Evolutionary conservation across 2,329 filamentous ascomycete species (phyloP).

Genomic region (Colletotrichum sp.): DNA sequence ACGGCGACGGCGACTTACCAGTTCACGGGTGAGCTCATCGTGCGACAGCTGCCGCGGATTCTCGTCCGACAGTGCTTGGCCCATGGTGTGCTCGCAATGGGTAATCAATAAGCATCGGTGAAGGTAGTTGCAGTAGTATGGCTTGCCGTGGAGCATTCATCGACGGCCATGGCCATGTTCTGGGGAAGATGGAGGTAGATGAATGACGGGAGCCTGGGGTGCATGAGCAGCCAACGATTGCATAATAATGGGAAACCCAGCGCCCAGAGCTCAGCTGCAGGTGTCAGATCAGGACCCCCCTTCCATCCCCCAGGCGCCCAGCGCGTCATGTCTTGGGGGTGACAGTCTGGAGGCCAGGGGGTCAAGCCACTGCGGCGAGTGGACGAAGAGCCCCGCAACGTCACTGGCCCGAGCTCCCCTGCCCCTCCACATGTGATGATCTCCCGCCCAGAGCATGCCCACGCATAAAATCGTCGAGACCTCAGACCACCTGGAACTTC

Average conservation of each 20-base stretch:
- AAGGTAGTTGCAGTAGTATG: not conserved
- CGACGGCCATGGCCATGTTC: not conserved
- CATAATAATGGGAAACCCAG: slow-evolving; percentile 2
- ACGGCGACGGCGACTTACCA: slow-evolving; percentile 42
- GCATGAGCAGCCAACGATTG: not conserved
- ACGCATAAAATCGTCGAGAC: not conserved
- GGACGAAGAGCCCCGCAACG: not conserved
- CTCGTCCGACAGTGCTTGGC: slow-evolving; percentile 56
- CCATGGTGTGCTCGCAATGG: slow-evolving; percentile 43
- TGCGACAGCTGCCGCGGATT: slow-evolving; percentile 48
- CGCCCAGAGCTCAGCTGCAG: not conserved
- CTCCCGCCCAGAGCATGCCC: not conserved
- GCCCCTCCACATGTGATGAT: slow-evolving; percentile 7
- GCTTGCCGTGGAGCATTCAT: not conserved
- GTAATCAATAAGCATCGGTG: not conserved
- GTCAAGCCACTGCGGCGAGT: not conserved
- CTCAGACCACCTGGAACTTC: not conserved
- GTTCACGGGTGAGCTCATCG: slow-evolving; percentile 55
- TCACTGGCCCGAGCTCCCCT: slow-evolving; percentile 14
- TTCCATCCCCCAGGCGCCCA: not conserved
- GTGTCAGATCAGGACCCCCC: slow-evolving; percentile 3
- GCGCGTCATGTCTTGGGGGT: not conserved
- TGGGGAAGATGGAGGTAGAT: not conserved
- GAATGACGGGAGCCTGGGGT: not conserved
- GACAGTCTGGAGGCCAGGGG: not conserved